Evolutionary conservation across 768 basidiomycete genomes (phyloP), one percentile per base, ranked within the genome.

Genomic region (Kwoniella sp.): DNA sequence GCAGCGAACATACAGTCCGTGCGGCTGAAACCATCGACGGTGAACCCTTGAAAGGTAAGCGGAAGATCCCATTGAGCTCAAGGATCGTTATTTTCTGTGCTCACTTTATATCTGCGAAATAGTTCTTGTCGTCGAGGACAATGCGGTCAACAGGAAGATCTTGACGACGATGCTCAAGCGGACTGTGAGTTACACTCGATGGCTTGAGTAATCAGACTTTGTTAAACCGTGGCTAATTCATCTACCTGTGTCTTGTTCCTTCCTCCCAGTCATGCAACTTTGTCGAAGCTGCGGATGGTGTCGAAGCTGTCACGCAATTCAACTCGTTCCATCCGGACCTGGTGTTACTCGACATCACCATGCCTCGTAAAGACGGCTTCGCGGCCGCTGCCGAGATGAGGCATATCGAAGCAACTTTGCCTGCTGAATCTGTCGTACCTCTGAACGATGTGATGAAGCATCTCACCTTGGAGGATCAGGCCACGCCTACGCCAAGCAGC

Each of bases 91-190:
- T n/a, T n/a, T n/a, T n/a, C n/a, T n/a, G n/a, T n/a, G n/a, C n/a
- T n/a, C n/a, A n/a, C n/a, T 48, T 20, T 48, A 20, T 20, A 4
- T 53, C 5, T 17, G 37, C 28, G 5, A 12, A 20, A 2, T 34
- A 72, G 77, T 80, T 1, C 68, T 80, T n/a, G 74, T 80, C 1
- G 79, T 78, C 2, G 79, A 80, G 61, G 79, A 80, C 55, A 78
- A 80, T 45, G 58, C 72, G 11, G 65, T 78, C 31, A 76, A 76
- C 58, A 58, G 76, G 23, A 64, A 63, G 57, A 74, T 78, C 31
- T 41, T 75, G 58, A 70, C 66, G 13, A 71, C 68, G 8, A 75
- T 75, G 72, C 58, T 77, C 8, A 64, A 67, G 37, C 61, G 67
- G 15, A 71, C 67, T 29, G 66, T 68, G 52, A 66, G 75, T 68